phyloP scores from a whole-genome alignment of 2,329 filamentous ascomycete genomes.

The Fusarium cicatricum region DNA sequence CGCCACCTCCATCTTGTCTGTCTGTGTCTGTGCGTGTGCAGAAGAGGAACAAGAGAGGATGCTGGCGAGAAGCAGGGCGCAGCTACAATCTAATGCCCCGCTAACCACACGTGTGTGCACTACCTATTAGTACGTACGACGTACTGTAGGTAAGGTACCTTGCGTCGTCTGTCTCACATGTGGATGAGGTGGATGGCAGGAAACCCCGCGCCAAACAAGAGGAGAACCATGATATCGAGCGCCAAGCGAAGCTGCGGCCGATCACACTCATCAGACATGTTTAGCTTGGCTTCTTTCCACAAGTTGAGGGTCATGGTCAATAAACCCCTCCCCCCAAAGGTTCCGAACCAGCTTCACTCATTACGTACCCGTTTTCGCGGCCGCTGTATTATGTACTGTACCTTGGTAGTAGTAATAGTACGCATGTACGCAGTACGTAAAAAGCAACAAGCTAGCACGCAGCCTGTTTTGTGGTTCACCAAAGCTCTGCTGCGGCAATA shows the following conservation, averaged over 20 bases:
- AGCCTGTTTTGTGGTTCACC: constrained; percentile 4
- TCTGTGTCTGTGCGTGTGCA: constrained; percentile 15
- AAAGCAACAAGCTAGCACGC: not conserved
- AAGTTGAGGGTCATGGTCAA: no score
- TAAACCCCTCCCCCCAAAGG: constrained; percentile 22
- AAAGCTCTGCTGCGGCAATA: constrained; percentile 13
- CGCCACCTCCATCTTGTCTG: constrained; percentile 15
- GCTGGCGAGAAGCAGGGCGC: constrained; percentile 5
- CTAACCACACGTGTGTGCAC: constrained; percentile 22
- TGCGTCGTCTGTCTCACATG: constrained; percentile 27
- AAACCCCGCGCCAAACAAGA: constrained; percentile 32
- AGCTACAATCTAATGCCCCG: constrained; percentile 5
- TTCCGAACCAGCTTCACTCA: constrained; percentile 27
- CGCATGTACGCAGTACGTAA: no score
- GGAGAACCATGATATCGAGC: constrained; percentile 17
- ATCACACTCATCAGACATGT: constrained; percentile 26
- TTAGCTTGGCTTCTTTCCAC: no score
- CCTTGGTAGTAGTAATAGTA: no score
- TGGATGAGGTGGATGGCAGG: constrained; percentile 31
- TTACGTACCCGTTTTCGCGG: constrained; percentile 28
- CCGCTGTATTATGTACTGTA: not conserved
- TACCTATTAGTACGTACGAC: no score
- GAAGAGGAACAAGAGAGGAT: constrained; percentile 3
- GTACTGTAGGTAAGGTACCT: constrained; percentile 33
- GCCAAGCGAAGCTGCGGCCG: constrained; percentile 27